phyloP scores from a whole-genome alignment of 73 alveolate species.

The Paramecium primaurelia region DNA sequence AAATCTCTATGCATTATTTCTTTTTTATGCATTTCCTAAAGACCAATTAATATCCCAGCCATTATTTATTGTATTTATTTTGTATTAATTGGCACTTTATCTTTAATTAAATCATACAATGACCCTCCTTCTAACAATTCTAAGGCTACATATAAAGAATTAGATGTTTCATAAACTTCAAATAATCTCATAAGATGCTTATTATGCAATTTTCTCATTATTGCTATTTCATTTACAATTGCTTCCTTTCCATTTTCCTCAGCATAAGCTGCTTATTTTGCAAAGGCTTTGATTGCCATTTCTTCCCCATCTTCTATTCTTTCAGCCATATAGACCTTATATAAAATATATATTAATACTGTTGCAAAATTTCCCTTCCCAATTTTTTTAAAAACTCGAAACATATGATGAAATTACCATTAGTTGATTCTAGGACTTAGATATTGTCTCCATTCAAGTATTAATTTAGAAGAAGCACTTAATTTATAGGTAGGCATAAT shows the following conservation, averaged over 20 bases:
- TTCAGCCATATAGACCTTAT: slow-evolving; percentile 54
- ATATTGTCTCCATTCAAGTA: slow-evolving; percentile 11
- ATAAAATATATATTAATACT: background rate
- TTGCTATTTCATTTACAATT: background rate
- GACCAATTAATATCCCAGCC: slow-evolving; percentile 11
- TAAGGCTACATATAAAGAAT: slow-evolving; percentile 11
- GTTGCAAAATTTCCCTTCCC: slow-evolving; percentile 50
- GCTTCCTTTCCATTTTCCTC: slow-evolving; percentile 59
- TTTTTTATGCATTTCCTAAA: slow-evolving; percentile 24
- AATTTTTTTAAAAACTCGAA: slow-evolving; percentile 31
- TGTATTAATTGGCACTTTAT: background rate
- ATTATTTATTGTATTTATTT: background rate
- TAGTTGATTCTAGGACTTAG: background rate
- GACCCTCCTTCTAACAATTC: slow-evolving; percentile 39
- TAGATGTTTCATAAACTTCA: slow-evolving; percentile 1
- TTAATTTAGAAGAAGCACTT: background rate
- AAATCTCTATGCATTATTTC: slow-evolving; percentile 49
- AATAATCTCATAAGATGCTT: background rate
- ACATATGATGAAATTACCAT: slow-evolving; percentile 49
- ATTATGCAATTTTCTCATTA: background rate
- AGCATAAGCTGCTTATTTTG: slow-evolving; percentile 59
- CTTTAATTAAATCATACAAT: background rate
- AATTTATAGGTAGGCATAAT: background rate
- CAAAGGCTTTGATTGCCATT: slow-evolving; percentile 60
- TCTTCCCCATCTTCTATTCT: slow-evolving; percentile 53